A percentile compares a stretch with the other conserved stretches of the same genome.
These are phyloP conservation scores for Rhazya stricta DNA, from an alignment of 257 asterid genomes.

Conservation along the genomic window DNA sequence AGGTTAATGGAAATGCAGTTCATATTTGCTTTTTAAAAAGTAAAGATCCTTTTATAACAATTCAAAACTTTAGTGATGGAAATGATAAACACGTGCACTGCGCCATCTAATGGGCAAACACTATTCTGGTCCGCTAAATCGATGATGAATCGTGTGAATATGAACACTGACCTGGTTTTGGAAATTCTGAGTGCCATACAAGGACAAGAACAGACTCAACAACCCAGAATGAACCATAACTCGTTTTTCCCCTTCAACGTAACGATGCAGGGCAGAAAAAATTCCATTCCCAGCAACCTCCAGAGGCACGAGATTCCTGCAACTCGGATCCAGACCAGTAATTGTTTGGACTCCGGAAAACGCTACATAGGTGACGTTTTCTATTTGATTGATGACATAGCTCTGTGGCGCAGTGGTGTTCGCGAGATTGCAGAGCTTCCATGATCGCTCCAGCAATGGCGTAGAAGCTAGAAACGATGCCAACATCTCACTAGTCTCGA, in stretches of 20 bases:
- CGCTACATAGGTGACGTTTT: conserved; percentile 53
- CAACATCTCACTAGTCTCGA: conserved; percentile 81
- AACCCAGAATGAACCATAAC: conserved; percentile 65
- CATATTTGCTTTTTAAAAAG: no score
- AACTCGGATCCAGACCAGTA: conserved; percentile 36
- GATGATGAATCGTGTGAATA: not conserved
- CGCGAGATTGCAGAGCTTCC: conserved; percentile 58
- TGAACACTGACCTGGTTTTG: conserved; percentile 46
- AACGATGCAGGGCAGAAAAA: conserved; percentile 33
- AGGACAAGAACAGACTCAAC: conserved; percentile 43
- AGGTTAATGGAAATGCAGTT: no score
- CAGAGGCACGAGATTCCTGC: conserved; percentile 45
- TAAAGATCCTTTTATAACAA: no score
- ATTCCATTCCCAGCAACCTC: conserved; percentile 26
- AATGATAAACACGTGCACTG: no score
- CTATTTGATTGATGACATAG: conserved; percentile 36
- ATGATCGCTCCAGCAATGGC: conserved; percentile 67
- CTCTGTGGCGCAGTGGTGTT: conserved; percentile 34
- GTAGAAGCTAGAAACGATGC: conserved; percentile 73
- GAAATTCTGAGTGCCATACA: conserved; percentile 31
- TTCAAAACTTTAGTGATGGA: no score
- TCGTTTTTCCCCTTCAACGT: conserved; percentile 25
- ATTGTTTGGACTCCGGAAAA: conserved; percentile 60
- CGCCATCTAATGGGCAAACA: no score
- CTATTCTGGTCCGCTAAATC: no score